Evolutionary conservation across 116 monocot genomes (phyloP).

Genomic region (Zostera marina): DNA sequence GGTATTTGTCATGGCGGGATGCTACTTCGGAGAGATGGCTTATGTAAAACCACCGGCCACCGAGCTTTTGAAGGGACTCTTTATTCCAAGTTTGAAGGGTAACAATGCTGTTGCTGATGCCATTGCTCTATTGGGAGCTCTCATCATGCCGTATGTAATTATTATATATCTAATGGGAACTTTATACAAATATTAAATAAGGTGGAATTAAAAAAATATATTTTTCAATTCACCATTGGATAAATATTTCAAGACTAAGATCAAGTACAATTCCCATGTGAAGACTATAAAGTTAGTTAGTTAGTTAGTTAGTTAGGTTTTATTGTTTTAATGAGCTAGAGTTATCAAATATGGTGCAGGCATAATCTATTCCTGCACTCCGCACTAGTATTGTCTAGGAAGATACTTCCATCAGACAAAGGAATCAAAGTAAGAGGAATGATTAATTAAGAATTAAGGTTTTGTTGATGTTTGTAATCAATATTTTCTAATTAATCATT

Average conservation of each 20-base stretch:
- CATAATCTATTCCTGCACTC: slow-evolving; percentile 87
- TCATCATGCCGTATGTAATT: slow-evolving; percentile 64
- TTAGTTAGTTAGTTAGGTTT: too few species aligned
- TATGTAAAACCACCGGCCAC: slow-evolving; percentile 16
- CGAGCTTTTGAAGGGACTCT: slow-evolving; percentile 45
- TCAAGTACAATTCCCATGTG: too few species aligned
- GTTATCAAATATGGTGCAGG: too few species aligned
- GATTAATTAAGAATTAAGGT: neutral
- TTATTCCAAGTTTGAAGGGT: slow-evolving; percentile 56
- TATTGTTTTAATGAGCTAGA: too few species aligned
- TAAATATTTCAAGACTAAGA: too few species aligned
- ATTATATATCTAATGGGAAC: neutral
- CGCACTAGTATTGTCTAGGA: slow-evolving; percentile 74
- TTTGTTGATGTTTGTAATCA: neutral
- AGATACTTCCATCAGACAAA: slow-evolving; percentile 33
- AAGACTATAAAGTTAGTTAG: too few species aligned
- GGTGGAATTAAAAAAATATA: too few species aligned
- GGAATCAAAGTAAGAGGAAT: slow-evolving; percentile 51
- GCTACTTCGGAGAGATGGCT: slow-evolving; percentile 26
- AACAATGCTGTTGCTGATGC: slow-evolving; percentile 46
- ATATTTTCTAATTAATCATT: neutral
- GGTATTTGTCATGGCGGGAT: slow-evolving; percentile 26
- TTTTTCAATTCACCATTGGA: too few species aligned
- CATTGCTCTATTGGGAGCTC: slow-evolving; percentile 76
- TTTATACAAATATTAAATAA: neutral